Evolutionary conservation across 495 filamentous ascomycete genomes (phyloP).

Genomic region (Neurospora sp.): DNA sequence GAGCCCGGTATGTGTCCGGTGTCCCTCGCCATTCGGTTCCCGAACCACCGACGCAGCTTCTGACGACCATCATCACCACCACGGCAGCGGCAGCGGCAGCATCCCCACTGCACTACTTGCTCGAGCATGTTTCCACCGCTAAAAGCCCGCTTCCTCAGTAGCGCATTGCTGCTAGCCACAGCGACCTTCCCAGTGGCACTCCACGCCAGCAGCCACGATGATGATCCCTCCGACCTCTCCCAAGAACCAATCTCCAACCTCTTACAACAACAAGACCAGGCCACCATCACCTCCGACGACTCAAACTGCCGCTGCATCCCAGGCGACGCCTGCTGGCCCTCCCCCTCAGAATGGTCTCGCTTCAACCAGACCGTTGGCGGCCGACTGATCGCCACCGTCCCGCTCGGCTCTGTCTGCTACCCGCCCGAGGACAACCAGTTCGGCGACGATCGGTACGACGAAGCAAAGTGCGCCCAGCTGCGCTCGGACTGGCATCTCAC

Average conservation of each 20-base stretch:
- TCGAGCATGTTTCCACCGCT: background rate
- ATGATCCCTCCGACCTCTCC: too few relatives aligned
- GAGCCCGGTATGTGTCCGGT: too few relatives aligned
- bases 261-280: background rate
- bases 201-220: too few relatives aligned
- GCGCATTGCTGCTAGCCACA: background rate
- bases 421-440: too few relatives aligned
- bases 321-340: slow-evolving; percentile 40
- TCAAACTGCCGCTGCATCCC: slow-evolving; percentile 41
- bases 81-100: too few relatives aligned
- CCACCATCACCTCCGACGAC: background rate
- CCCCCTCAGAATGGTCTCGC: slow-evolving; percentile 20
- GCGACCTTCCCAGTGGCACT: too few relatives aligned
- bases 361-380: slow-evolving; percentile 33
- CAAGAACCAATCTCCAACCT: background rate
- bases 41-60: too few relatives aligned
- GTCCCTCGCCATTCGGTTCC: too few relatives aligned
- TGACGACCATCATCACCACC: background rate
- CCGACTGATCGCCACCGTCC: slow-evolving; percentile 34
- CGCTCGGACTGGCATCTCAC: slow-evolving; percentile 10
- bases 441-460: slow-evolving; percentile 7
- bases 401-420: slow-evolving; percentile 37
- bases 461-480: slow-evolving; percentile 4
- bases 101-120: background rate
- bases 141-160: background rate